Percentiles rank a stretch among this genome's conserved stretches.
Conservation (phyloP, 805 yeast genomes). For the Ogataea pilisensis region DNA sequence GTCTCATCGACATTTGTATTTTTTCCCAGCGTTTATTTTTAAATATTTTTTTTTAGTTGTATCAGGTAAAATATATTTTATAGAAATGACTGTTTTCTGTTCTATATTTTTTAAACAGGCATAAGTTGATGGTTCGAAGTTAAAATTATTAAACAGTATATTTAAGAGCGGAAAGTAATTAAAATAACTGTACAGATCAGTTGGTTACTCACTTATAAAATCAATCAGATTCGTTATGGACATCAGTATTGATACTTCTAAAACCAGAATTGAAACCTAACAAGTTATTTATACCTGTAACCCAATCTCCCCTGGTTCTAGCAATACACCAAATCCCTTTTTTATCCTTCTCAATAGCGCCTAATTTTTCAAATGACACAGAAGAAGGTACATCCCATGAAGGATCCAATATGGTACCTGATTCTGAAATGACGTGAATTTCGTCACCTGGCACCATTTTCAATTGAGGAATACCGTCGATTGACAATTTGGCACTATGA, state of each 20-base stretch:
- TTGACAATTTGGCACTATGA: slow-evolving; percentile 53
- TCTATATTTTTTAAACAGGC: too few relatives aligned
- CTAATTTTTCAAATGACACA: slow-evolving; percentile 5
- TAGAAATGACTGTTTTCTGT: too few relatives aligned
- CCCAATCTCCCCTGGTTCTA: slow-evolving; percentile 84
- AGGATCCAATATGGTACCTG: slow-evolving; percentile 55
- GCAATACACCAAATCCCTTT: slow-evolving; percentile 88
- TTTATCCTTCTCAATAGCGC: slow-evolving; percentile 14
- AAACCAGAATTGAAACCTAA: slow-evolving; percentile 87
- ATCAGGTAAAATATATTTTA: too few relatives aligned
- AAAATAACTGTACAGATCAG: too few relatives aligned
- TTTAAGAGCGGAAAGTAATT: too few relatives aligned
- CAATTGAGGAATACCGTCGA: slow-evolving; percentile 81
- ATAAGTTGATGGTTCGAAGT: too few relatives aligned
- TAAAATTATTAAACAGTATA: too few relatives aligned
- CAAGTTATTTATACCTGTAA: slow-evolving; percentile 79
- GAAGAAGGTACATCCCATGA: slow-evolving; percentile 43
- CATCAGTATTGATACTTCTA: slow-evolving; percentile 35
- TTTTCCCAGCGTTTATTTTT: too few relatives aligned
- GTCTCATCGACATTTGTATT: too few relatives aligned
- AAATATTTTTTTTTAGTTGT: too few relatives aligned
- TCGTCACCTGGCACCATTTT: slow-evolving; percentile 72
- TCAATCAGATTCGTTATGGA: not conserved
- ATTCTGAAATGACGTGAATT: slow-evolving; percentile 64
- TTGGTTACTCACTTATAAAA: too few relatives aligned